Evolutionary conservation across 805 yeast species (phyloP), one percentile per base, ranked within the genome.

Genomic region (Kodamaea hsintzibuensis): DNA sequence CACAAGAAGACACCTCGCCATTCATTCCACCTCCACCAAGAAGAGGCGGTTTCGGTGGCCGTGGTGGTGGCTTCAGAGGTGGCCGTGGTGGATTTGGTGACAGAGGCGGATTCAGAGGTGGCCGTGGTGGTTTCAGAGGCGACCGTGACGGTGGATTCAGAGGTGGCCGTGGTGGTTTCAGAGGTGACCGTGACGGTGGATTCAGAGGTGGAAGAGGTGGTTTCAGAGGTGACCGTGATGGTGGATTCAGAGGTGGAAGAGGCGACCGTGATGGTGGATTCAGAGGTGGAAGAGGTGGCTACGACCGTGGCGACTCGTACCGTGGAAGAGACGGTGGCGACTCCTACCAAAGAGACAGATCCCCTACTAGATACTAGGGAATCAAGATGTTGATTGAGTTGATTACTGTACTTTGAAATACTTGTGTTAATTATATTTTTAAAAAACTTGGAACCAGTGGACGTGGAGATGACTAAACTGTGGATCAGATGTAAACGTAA

Each of bases 1-100:
- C 88, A 55, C 96, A 90, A 73, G 90, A 87, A 71, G 97, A 91
- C 64, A 80, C 83, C 48, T 72, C 83, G 53, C 85, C 85, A 50
- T 82, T 80, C 61, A 76, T 81, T 52, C 83, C 74, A 58, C 84
- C 74, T 62, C 80, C 78, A 62, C 77, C 71, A 66, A 74, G 76
- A 69, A 67, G 77, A 61, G 76, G 76, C 53, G 72, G 74, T 17
- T 64, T 65, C 64, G 73, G 76, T 53, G 68, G 65, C 52, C 63
- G 77, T 61, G 81, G 82, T 50, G 35, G 35, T 17, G 72, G 75
- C 47, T 72, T 73, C 61, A 62, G 71, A 59, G 70, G 69, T 51
- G 68, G 62, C 55, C 63, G 69, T 56, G 72, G 70, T 47, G 73
- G 65, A 50, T 65, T 57, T 58, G 60, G 56, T 47, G 63, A 53